phyloP scores from a whole-genome alignment of 163 green algal species.

The Volvox carteri region DNA sequence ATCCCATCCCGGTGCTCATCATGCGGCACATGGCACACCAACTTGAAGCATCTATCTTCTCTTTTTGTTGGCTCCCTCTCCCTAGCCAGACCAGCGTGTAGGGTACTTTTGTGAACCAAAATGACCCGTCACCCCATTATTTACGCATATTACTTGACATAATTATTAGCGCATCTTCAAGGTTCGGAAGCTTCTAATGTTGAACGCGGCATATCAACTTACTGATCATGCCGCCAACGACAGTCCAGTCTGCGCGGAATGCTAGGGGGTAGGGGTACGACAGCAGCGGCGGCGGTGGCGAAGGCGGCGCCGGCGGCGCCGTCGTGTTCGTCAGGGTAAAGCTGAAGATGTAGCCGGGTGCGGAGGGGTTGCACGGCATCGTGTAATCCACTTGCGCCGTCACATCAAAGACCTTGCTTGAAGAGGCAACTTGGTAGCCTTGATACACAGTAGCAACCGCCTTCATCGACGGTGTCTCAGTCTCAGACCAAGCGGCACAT shows the following conservation, averaged over 20 bases:
- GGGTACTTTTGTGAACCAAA: too few relatives aligned
- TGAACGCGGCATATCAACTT: too few relatives aligned
- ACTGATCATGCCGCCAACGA: background rate
- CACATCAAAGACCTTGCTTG: background rate
- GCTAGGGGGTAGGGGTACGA: background rate
- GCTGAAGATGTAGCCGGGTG: conserved; percentile 2
- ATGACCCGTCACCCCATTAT: too few relatives aligned
- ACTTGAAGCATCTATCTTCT: too few relatives aligned
- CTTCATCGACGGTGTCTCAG: background rate
- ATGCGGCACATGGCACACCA: too few relatives aligned
- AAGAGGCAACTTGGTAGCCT: background rate
- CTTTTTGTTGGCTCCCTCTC: too few relatives aligned
- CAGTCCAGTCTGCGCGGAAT: background rate
- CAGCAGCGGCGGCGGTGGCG: background rate
- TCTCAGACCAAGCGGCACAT: background rate
- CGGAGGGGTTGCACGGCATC: background rate
- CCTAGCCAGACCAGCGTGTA: too few relatives aligned
- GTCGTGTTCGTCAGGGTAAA: background rate
- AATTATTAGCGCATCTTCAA: too few relatives aligned
- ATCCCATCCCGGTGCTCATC: too few relatives aligned
- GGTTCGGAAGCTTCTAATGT: too few relatives aligned
- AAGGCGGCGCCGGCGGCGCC: background rate
- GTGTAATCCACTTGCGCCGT: background rate
- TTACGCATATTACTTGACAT: too few relatives aligned
- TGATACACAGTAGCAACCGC: background rate